Evolutionary conservation across 2,329 filamentous ascomycete species (phyloP).

Genomic region (Aspergillus viridinutans): DNA sequence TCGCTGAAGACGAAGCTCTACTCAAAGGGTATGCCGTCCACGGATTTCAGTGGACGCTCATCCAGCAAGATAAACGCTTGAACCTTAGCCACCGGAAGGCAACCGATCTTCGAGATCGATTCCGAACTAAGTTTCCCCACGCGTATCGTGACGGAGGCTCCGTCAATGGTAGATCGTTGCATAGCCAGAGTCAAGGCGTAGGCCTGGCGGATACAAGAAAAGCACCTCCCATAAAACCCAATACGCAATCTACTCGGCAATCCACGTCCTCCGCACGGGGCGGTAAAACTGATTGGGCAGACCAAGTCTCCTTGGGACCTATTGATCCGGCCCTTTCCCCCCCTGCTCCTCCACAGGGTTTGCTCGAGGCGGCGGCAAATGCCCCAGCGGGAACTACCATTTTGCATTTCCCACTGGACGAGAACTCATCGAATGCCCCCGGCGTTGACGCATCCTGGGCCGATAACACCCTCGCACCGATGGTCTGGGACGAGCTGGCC

Average conservation of each 20-base stretch:
- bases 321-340: conserved; percentile 32
- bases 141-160: conserved; percentile 49
- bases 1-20: conserved; percentile 55
- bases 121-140: conserved; percentile 57
- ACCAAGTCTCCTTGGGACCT: conserved; percentile 14
- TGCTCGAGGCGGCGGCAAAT: conserved; percentile 19
- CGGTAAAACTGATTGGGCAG: conserved; percentile 15
- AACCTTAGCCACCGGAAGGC: conserved; percentile 50
- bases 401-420: conserved; percentile 33
- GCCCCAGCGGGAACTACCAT: conserved; percentile 8
- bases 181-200: conserved; percentile 10
- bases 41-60: conserved; percentile 57
- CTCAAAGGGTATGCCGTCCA: conserved; percentile 56
- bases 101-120: conserved; percentile 59
- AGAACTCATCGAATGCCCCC: conserved; percentile 18
- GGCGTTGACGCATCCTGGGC: conserved; percentile 26
- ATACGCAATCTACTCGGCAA: conserved; percentile 7
- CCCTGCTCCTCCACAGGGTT: conserved; percentile 26
- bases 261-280: conserved; percentile 3
- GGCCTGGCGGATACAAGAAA: conserved; percentile 4
- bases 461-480: conserved; percentile 38
- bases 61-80: conserved; percentile 52
- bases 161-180: conserved; percentile 29
- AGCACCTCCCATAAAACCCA: conserved; percentile 9
- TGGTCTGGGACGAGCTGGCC: conserved; percentile 38